These are phyloP conservation scores for Silybum marianum DNA, from an alignment of 129 eudicot genomes.

Conservation along the genomic window DNA sequence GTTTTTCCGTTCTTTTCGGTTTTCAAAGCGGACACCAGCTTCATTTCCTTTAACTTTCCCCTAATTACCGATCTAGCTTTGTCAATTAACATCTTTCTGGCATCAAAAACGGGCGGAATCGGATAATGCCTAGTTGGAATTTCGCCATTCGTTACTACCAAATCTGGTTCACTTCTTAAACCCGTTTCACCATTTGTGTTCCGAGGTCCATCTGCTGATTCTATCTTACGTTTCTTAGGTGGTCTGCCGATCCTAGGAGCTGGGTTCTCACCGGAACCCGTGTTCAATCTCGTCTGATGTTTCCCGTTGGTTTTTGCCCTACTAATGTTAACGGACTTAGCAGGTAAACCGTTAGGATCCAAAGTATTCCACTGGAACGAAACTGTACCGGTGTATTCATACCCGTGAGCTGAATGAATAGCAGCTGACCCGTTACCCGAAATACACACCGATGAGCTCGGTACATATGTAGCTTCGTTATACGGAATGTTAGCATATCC, in stretches of 20 bases:
- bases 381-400: slow-evolving; percentile 61
- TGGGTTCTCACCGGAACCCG: slow-evolving; percentile 29
- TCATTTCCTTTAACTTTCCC: slow-evolving; percentile 68
- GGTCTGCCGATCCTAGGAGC: slow-evolving; percentile 65
- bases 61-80: slow-evolving; percentile 67
- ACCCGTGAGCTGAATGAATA: slow-evolving; percentile 60
- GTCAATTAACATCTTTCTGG: slow-evolving; percentile 69
- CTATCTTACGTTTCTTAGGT: slow-evolving; percentile 70
- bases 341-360: slow-evolving; percentile 55
- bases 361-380: slow-evolving; percentile 71
- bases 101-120: slow-evolving; percentile 58
- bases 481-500: slow-evolving; percentile 67
- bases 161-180: slow-evolving; percentile 42
- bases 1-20: slow-evolving; percentile 53
- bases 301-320: slow-evolving; percentile 50
- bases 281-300: slow-evolving; percentile 40
- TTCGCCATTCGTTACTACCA: slow-evolving; percentile 16
- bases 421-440: slow-evolving; percentile 60
- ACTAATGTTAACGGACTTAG: slow-evolving; percentile 38
- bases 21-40: slow-evolving; percentile 42
- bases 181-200: slow-evolving; percentile 44
- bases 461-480: slow-evolving; percentile 47
- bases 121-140: slow-evolving; percentile 38
- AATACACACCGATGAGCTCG: slow-evolving; percentile 52
- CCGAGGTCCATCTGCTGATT: slow-evolving; percentile 18